Evolutionary conservation across 768 basidiomycete species (phyloP), one percentile per base, ranked within the genome.

Genomic region (Mycena rosella): DNA sequence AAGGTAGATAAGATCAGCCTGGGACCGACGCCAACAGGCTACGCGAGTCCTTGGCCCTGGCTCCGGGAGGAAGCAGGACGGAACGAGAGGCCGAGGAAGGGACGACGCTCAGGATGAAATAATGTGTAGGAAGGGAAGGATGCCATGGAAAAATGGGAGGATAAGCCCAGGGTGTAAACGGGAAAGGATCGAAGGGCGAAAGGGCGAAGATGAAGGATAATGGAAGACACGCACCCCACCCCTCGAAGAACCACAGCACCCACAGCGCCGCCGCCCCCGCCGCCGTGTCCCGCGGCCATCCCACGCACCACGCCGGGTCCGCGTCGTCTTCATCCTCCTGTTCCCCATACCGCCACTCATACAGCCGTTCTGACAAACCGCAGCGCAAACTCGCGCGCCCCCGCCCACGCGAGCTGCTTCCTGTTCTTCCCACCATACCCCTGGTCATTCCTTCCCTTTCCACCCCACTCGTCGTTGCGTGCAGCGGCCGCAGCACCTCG

Each of bases 211-310:
- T 7, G 22, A 40, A 18, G 17, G 38, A 13, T 4, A 15, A 40
- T 40, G 38, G 38, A 40, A 40, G 17, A 40, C 14, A 13, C 38
- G 38, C 29, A 60, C 63, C 68, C 22, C 55, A 54, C 11, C 56
- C 26, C 53, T 60, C 63, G 53, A 69, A 69, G 22, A 64, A 64
- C 57, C 62, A 69, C 51, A 48, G 0, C 3, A 69, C 57, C 68
- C 68, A 69, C 34, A 69, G 34, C 38, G 68, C 63, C 14, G 62
- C 57, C 14, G 68, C 68, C 5, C 18, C 38, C 38, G 38, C 52
- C 40, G 48, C 47, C 9, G 63, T 30, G 24, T 64, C 58, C 44
- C 62, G 62, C 29, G 68, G 68, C 68, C 68, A 69, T 57, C 68
- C 68, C 6, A 53, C 48, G 48, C 48, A 26, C 48, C 48, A 40